Evolutionary conservation across 140 eudicot genomes (phyloP), one percentile per base, ranked within the genome.

Genomic region (Flaveria floridana): DNA sequence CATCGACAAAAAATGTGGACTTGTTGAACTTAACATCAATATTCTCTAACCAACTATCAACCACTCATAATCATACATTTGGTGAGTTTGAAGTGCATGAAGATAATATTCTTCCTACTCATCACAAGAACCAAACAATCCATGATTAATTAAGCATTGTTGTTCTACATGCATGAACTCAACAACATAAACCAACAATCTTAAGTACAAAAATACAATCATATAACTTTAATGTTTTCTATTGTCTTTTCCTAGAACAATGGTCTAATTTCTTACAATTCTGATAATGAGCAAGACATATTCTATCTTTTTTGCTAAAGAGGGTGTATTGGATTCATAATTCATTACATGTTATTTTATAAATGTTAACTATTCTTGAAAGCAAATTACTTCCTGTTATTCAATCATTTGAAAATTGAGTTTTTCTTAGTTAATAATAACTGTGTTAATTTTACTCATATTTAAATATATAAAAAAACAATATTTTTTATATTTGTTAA

Each of bases 51-150:
- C 83, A 79, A 73, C 55, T 53, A 72, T 65, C 61, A 77, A 77
- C 81, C 16, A 70, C 76, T 76, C 42, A 46, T 46, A 77, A 70
- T 56, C 81, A 59, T 59, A 53, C 44, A 48, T 48, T 12, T 28
- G 28, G 46, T 30, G 15, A 28, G 65, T 78, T 78, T 57, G 26
- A 65, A 72, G 79, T 79, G 79, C 71, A 79, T 52, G 78, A 64
- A 78, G 69, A 72, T 79, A 74, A 79, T 79, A 79, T 79, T 73
- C 83, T 72, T 65, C 75, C 79, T 73, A 73, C 70, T 65, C 70
- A 79, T 79, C 79, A 79, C 63, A 34, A 73, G 39, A 79, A 64
- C 66, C 82, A 79, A 64, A 52, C 67, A 55, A 66, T 64, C 23
- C 68, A 72, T 79, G 10, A 65, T 79, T 79, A 53, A 72, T 18